Conservation (phyloP, 1,284 basidiomycete species). For the Macrocystidia cucumis region DNA sequence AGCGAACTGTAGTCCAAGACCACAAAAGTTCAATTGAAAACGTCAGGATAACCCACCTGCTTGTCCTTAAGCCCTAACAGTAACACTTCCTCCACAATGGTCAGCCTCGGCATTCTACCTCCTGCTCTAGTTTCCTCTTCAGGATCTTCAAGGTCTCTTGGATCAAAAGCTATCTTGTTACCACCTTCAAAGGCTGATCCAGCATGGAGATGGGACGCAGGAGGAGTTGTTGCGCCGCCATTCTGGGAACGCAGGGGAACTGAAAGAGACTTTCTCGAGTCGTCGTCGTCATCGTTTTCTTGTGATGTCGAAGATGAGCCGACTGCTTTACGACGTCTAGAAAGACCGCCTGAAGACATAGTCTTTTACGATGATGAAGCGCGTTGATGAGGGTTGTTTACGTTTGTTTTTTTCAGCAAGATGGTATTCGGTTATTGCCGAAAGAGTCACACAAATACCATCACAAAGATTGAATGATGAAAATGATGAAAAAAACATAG, state of each 20-base stretch:
- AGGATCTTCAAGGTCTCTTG: conserved; percentile 72
- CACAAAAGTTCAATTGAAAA: conserved; percentile 1
- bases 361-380: no score
- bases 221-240: conserved; percentile 2
- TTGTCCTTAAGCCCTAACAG: conserved; percentile 89
- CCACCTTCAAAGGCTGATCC: conserved; percentile 80
- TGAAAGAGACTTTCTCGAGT: no score
- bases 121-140: conserved; percentile 60
- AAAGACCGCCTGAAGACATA: conserved; percentile 13
- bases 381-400: no score
- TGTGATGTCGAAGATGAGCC: conserved; percentile 19
- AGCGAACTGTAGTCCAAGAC: conserved; percentile 3
- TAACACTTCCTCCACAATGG: conserved; percentile 96
- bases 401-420: no score
- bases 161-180: conserved; percentile 89
- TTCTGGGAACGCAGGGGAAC: conserved; percentile 1
- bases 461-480: no score
- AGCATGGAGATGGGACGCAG: conserved; percentile 34
- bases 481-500: no score
- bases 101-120: conserved; percentile 78
- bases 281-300: conserved; percentile 24
- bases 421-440: no score
- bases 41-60: conserved; percentile 44
- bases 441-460: no score
- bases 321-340: conserved; percentile 13